phyloP scores from a whole-genome alignment of 2,329 filamentous ascomycete genomes.

The Penicillium sp. region DNA sequence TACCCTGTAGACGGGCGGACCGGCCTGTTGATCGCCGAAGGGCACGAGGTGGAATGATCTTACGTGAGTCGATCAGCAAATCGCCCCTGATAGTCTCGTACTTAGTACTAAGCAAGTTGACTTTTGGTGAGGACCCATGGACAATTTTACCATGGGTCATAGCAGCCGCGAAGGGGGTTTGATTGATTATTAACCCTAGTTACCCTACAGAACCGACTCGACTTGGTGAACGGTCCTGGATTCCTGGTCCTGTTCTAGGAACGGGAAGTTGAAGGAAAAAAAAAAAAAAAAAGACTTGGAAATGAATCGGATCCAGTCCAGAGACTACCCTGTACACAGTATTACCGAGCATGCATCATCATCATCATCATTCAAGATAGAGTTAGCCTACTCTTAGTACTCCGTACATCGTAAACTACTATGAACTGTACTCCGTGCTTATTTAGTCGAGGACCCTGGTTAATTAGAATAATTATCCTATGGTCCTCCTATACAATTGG shows the following conservation, averaged over 20 bases:
- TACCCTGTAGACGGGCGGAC: background rate
- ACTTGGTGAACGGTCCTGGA: too few species aligned
- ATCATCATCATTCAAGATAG: background rate
- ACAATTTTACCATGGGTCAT: conserved; percentile 8
- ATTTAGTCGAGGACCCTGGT: background rate
- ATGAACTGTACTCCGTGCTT: background rate
- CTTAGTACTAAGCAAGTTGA: background rate
- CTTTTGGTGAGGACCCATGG: background rate
- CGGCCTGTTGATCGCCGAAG: conserved; percentile 19
- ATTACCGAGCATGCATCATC: conserved; percentile 10
- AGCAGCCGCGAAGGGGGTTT: background rate
- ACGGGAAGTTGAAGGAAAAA: too few species aligned
- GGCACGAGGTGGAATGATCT: conserved; percentile 25
- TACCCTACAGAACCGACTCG: too few species aligned
- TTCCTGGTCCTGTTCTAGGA: too few species aligned
- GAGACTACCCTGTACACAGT: conserved; percentile 5
- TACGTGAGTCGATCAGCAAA: conserved; percentile 32
- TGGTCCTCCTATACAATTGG: background rate
- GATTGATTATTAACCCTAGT: conserved; percentile 1
- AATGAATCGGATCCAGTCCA: conserved; percentile 2
- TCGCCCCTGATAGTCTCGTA: conserved; percentile 14
- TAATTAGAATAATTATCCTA: background rate
- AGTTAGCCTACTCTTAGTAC: background rate
- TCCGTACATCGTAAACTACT: too few species aligned
- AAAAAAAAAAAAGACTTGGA: background rate